Conservation (phyloP, 2,329 filamentous ascomycete genomes). For the Pochonia chlamydosporia region DNA sequence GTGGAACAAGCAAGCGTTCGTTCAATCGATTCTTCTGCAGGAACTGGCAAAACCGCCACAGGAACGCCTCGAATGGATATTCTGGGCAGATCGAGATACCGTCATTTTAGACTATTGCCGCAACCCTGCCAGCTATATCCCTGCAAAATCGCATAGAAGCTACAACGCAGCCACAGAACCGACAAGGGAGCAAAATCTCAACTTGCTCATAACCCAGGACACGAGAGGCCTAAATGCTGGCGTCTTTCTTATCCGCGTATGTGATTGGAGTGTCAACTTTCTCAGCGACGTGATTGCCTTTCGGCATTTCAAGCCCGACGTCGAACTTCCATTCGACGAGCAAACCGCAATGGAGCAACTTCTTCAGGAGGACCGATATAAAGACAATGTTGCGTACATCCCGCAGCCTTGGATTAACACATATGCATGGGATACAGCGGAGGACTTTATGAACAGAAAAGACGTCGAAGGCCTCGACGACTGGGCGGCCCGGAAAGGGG, state of each 20-base stretch:
- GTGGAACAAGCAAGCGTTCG: neutral
- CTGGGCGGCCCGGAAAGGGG: slow-evolving; percentile 7
- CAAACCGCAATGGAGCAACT: slow-evolving; percentile 16
- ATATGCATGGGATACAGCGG: slow-evolving; percentile 2
- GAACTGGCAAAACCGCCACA: slow-evolving; percentile 12
- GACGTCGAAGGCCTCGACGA: slow-evolving; percentile 2
- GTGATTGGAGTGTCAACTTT: slow-evolving; percentile 11
- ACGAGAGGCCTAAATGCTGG: slow-evolving; percentile 16
- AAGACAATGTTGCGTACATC: slow-evolving; percentile 4
- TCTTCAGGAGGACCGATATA: slow-evolving; percentile 8
- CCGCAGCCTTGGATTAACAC: slow-evolving; percentile 17
- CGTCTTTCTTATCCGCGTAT: slow-evolving; percentile 14
- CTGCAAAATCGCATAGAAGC: neutral
- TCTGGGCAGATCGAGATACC: slow-evolving; percentile 15
- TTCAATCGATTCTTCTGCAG: slow-evolving; percentile 2
- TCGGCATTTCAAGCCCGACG: slow-evolving; percentile 11
- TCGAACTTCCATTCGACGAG: slow-evolving; percentile 10
- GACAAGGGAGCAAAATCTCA: neutral
- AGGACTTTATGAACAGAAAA: neutral
- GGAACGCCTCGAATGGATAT: slow-evolving; percentile 12
- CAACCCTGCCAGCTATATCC: slow-evolving; percentile 8
- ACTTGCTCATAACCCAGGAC: slow-evolving; percentile 12
- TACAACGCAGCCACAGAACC: neutral
- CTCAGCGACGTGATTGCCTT: slow-evolving; percentile 13
- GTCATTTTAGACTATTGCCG: slow-evolving; percentile 14